A percentile compares a stretch with the other conserved stretches of the same genome.
phyloP scores from a whole-genome alignment of 2,329 filamentous ascomycete species.

The Scedosporium aurantiacum region DNA sequence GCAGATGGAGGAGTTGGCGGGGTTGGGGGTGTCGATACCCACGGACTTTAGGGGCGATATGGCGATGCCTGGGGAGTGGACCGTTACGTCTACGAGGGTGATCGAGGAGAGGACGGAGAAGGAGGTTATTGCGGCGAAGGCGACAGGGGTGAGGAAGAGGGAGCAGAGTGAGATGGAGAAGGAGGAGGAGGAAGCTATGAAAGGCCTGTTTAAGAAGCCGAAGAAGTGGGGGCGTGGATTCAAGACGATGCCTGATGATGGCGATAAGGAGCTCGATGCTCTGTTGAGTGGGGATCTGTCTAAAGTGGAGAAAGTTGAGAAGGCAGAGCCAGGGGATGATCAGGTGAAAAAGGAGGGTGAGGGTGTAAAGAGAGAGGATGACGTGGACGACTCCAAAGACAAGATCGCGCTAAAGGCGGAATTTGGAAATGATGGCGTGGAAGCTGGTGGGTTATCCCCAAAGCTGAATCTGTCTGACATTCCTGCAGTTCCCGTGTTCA shows the following conservation, averaged over 20 bases:
- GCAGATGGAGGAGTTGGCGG: conserved; percentile 79
- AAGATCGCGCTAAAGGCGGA: conserved; percentile 19
- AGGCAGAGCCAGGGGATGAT: conserved; percentile 12
- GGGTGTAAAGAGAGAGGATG: conserved; percentile 1
- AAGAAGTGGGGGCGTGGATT: conserved; percentile 42
- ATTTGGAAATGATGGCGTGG: conserved; percentile 27
- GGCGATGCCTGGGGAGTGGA: conserved; percentile 85
- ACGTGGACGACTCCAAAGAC: conserved; percentile 15
- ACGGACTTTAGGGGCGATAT: conserved; percentile 67
- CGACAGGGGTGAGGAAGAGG: conserved; percentile 51
- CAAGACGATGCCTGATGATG: conserved; percentile 34
- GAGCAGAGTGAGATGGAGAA: conserved; percentile 48
- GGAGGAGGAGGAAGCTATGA: conserved; percentile 48
- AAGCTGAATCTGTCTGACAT: conserved; percentile 11
- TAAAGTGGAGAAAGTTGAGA: conserved; percentile 11
- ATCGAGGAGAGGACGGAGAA: conserved; percentile 32
- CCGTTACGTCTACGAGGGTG: conserved; percentile 54
- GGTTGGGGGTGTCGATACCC: conserved; percentile 76
- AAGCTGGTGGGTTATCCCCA: conserved; percentile 11
- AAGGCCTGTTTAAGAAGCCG: conserved; percentile 49
- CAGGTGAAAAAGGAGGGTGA: conserved; percentile 18
- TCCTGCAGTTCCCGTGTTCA: conserved; percentile 55
- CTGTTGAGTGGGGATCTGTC: conserved; percentile 33
- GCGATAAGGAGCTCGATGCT: conserved; percentile 50
- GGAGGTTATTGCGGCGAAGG: conserved; percentile 33